Evolutionary conservation across 129 eudicot species (phyloP), one percentile per base, ranked within the genome.

Genomic region (Artemisia argyi): DNA sequence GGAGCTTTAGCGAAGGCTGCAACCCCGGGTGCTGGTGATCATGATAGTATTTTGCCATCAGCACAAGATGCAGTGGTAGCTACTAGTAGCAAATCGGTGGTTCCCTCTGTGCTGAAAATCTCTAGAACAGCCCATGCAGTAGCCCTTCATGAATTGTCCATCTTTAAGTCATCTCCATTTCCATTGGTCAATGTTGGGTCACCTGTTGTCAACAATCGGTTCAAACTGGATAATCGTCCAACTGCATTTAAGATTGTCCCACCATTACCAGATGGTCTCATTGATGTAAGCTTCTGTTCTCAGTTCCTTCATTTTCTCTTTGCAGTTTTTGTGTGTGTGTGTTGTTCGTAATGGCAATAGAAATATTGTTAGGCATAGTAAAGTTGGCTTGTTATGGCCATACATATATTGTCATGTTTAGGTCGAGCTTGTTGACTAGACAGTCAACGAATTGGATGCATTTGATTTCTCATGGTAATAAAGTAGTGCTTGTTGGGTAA

Each of bases 201-300:
- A 61, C 83, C 87, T 42, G 82, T 76, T 76, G 77, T 46, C 61
- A 69, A 64, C 54, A 87, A 84, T 75, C 87, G 90, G 82, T 93
- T 87, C 80, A 90, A 87, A 76, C 78, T 93, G 85, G 98, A 93
- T 84, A 93, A 90, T 68, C 97, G 97, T 11, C 92, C 98, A 39
- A 89, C 92, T 54, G 75, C 89, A 1, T 89, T 93, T 80, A 85
- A 75, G 82, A 78, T 93, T 51, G 26, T 67, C 58, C 73, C 96
- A 39, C 44, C 44, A 39, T 39, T 39, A 39, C 44, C 44, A 39
- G 44, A 39, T 39, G 44, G 44, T 72, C 87, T 93, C 59, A 88
- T 90, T 62, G 81, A 89, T 82, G 98, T 93, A 86, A 80, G 44
- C 44, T 39, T 39, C 44, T 10, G 9, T 39, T 39, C 44, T 39